Percentiles rank a stretch among this genome's conserved stretches.
Conservation (phyloP, 2,329 filamentous ascomycete species). For the Fusarium stilboides region DNA sequence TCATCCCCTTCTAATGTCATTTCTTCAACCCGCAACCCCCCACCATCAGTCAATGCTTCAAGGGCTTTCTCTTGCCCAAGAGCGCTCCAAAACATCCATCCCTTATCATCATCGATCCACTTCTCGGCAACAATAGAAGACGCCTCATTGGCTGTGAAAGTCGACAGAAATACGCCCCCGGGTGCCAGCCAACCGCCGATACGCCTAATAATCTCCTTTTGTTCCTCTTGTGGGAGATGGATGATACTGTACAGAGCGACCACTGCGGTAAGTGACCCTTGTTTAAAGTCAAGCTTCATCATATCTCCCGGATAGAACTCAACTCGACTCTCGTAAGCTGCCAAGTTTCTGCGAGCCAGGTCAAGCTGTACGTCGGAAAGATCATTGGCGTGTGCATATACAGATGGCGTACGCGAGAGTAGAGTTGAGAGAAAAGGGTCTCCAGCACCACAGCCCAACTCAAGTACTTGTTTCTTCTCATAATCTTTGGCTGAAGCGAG, state of each 20-base stretch:
- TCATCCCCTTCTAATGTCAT: constrained; percentile 5
- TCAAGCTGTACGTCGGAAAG: constrained; percentile 17
- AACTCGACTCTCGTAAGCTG: not conserved
- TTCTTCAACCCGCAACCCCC: not conserved
- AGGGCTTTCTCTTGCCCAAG: not conserved
- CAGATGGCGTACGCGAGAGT: not conserved
- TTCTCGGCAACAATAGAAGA: not conserved
- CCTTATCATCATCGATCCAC: constrained; percentile 15
- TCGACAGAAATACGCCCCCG: constrained; percentile 16
- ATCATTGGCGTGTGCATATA: constrained; percentile 27
- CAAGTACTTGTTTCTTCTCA: constrained; percentile 3
- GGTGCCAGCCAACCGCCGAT: constrained; percentile 20
- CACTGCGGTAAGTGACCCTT: constrained; percentile 10
- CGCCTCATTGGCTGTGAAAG: constrained; percentile 5
- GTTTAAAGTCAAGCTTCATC: constrained; percentile 19
- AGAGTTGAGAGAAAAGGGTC: constrained; percentile 14
- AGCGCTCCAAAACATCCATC: constrained; percentile 38
- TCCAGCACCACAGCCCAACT: constrained; percentile 32
- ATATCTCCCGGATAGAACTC: constrained; percentile 18
- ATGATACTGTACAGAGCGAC: constrained; percentile 32
- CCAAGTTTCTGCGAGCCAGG: constrained; percentile 10
- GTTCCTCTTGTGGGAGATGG: constrained; percentile 24
- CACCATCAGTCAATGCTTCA: not conserved
- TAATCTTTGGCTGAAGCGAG: not conserved
- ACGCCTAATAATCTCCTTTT: constrained; percentile 11